Evolutionary conservation across 2,329 filamentous ascomycete species (phyloP), one percentile per base, ranked within the genome.

Genomic region (Stachybotrys echinatus): DNA sequence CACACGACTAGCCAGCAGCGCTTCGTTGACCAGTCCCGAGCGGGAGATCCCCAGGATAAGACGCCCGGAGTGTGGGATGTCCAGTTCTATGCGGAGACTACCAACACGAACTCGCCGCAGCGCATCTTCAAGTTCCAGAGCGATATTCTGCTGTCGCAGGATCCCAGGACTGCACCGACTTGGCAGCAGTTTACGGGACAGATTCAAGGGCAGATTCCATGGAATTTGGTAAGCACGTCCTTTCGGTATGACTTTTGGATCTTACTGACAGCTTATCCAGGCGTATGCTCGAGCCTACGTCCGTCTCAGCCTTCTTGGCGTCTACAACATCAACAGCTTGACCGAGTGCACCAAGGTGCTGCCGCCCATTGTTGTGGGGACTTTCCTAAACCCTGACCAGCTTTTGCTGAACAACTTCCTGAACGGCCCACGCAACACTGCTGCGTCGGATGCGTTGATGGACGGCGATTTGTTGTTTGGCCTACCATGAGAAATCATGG

Each of bases 311-410:
- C 61, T 80, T 10, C 70, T 80, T 7, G 77, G 76, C 6, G 75
- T 79, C 6, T 68, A 74, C 52, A 77, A 78, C 54, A 73, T 80
- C 58, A 79, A 79, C 58, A 60, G 67, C 21, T 60, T 80, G 43
- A 74, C 69, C 12, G 76, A 79, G 52, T 80, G 76, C 66, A 76
- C 74, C 6, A 68, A 71, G 52, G 74, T 34, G 23, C 44, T 46
- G 19, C 43, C 43, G n/a, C 44, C 44, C 14, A 46, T 23, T 37
- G 12, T 46, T 19, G 18, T 23, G 3, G 44, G n/a, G 6, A 46
- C 44, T 8, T 46, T 46, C n/a, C 14, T 31, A 10, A 46, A 46
- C 18, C 44, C 23, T 14, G 44, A 46, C 44, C 22, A 46, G 27
- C 19, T 27, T 3, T 17, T 46, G 12, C 23, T 46, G 44, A 23